Percentiles rank a stretch among this genome's conserved stretches.
These are phyloP conservation scores for Beauveria medogensis DNA, from an alignment of 2,329 filamentous ascomycete species.

Conservation along the genomic window DNA sequence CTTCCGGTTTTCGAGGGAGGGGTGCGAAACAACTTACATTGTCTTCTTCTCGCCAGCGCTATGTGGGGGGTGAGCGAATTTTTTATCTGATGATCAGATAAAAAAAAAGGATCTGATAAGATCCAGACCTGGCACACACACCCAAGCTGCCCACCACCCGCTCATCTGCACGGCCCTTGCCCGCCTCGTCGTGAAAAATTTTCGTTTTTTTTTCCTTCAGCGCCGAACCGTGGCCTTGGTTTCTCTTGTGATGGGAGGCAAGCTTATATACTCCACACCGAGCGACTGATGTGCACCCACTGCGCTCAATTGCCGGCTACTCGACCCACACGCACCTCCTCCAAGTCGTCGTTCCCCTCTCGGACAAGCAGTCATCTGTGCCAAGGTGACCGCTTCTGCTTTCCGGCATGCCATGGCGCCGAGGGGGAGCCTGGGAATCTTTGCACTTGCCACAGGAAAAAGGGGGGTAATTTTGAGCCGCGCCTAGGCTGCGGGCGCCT, in stretches of 20 bases:
- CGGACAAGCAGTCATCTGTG: background rate
- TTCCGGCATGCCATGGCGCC: no score
- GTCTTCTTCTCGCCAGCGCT: slow-evolving; percentile 7
- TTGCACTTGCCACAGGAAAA: background rate
- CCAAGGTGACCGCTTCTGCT: background rate
- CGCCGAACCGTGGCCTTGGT: background rate
- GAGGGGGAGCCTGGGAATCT: background rate
- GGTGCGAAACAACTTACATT: slow-evolving; percentile 7
- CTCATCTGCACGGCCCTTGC: background rate
- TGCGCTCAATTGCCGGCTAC: slow-evolving; percentile 4
- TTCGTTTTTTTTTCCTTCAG: background rate
- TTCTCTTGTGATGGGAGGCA: background rate
- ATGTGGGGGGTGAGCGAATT: slow-evolving; percentile 32
- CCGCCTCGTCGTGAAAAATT: background rate
- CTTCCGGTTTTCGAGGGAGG: background rate
- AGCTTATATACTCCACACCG: slow-evolving; percentile 4
- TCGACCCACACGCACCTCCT: slow-evolving; percentile 5
- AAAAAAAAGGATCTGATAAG: slow-evolving; percentile 35
- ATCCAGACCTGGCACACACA: slow-evolving; percentile 18
- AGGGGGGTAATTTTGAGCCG: background rate
- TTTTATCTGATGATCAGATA: slow-evolving; percentile 49
- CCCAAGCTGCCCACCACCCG: background rate
- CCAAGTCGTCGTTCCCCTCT: background rate
- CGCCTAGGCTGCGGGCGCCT: background rate
- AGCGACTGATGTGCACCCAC: background rate